Base-by-base conservation (phyloP, 345 rosid genomes). In the Toxicodendron radicans region DNA sequence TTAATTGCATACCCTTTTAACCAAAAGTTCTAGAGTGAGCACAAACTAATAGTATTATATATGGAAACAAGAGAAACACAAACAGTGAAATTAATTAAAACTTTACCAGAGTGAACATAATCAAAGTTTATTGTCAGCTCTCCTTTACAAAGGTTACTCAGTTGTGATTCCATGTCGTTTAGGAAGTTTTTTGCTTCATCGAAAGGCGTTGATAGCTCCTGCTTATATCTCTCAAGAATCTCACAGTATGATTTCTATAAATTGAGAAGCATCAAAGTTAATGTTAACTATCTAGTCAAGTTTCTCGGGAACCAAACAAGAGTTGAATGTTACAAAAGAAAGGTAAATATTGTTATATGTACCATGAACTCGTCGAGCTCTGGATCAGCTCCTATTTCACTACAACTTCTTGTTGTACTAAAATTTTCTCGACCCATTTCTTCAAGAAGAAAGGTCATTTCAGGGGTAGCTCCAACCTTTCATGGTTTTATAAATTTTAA, bases 361-460 rank as follows among this genome's bases (percentile, higher is more conserved):
- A 90, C 94, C 94, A 90, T 90, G 86, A 90, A 90, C 54, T 84
- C 81, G 32, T 90, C 94, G 0, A 90, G 89, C 73, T 83, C 89
- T n/a, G 89, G 94, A 75, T 90, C 92, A 62, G 78, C 83, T 79
- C 92, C 92, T 14, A 82, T 74, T 57, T 80, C 76, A 71, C 70
- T 56, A 75, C 75, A 66, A 46, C 66, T 38, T n/a, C 16, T 61
- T 35, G 74, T 57, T 18, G 80, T 76, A 16, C 69, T 43, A 75
- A 48, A 77, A 65, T 73, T 86, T 35, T 77, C 81, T 66, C 79
- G 78, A 68, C 79, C 75, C 21, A 88, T 78, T 69, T 85, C 88
- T 64, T 90, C 92, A 1, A 88, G 84, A 59, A 88, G 73, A 21
- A 83, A 77, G 0, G 78, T 87, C 74, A 83, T 61, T 66, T 79